phyloP scores from a whole-genome alignment of 306 rosid genomes.

The Clitoria ternatea region DNA sequence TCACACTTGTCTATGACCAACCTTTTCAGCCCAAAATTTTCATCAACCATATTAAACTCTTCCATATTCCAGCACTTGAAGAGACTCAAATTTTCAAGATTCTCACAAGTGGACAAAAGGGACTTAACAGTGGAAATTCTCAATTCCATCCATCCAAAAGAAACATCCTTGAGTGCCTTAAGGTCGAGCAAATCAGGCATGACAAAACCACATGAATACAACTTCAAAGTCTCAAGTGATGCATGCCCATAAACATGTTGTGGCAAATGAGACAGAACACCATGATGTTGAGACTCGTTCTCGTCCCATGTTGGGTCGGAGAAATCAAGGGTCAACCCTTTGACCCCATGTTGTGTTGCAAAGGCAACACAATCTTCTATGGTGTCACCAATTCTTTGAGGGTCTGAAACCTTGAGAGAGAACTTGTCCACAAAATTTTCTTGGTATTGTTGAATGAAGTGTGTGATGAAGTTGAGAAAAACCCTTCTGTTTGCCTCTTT shows the following conservation, averaged over 20 bases:
- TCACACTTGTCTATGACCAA: conserved; percentile 19
- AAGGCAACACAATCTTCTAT: background rate
- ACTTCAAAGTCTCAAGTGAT: background rate
- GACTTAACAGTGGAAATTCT: background rate
- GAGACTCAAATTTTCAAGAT: conserved; percentile 19
- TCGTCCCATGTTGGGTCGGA: background rate
- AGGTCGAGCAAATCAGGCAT: background rate
- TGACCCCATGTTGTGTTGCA: background rate
- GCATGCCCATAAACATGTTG: background rate
- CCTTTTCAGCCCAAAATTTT: background rate
- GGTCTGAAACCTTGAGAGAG: conserved; percentile 3
- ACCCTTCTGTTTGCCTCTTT: background rate
- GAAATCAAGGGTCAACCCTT: conserved; percentile 20
- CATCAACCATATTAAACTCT: background rate
- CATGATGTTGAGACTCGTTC: accelerated
- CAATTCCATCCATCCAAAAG: conserved; percentile 13
- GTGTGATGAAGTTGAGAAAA: conserved; percentile 7
- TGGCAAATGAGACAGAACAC: background rate
- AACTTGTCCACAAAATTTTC: background rate
- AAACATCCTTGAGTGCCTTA: conserved; percentile 16
- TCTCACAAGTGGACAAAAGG: background rate
- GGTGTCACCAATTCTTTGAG: background rate
- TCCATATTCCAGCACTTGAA: conserved; percentile 7
- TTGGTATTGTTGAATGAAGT: background rate
- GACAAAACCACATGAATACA: conserved; percentile 17